Evolutionary conservation across 2,329 filamentous ascomycete genomes (phyloP), one percentile per base, ranked within the genome.

Genomic region (Graphium sp.): DNA sequence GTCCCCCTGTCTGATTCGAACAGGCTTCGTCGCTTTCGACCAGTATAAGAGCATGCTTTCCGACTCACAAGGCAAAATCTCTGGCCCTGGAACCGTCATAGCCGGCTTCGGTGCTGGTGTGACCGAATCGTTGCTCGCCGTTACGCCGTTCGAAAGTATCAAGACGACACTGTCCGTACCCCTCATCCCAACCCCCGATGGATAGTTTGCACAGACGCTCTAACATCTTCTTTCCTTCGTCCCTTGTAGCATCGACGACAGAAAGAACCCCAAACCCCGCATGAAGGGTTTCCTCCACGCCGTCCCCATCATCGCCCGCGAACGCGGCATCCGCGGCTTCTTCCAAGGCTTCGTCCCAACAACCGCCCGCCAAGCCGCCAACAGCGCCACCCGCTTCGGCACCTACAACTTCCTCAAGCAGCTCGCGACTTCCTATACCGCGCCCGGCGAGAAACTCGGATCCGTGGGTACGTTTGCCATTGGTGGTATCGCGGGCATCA

Each of bases 331-430:
- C 21, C 68, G 77, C 20, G 89, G 87, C 27, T 95, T 98, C 62
- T 93, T 98, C 66, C 84, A 95, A 49, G 89, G 89, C 15, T 89
- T 98, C 44, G 74, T 91, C 7, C 89, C 89, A 0, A 98, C 89
- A 2, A 95, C 89, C 4, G 84, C 85, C 14, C 69, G 89, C 29
- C 89, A 98, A 54, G 83, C 85, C 9, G 87, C 89, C 41, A 98
- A 98, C 56, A 87, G 78, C 24, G 89, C 89, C 2, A 80, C 81
- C 2, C 72, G 89, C 11, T 98, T 98, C 53, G 78, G 81, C 12
- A 77, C 78, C 26, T 98, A 94, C 55, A 94, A 81, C 3, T 81
- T 75, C 33, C 62, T 94, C 39, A 87, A 83, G 55, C 89, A 95
- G 52, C 58, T 92, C 37, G 89, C 85, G 35, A 80, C 89, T 54